Evolutionary conservation across 2,329 filamentous ascomycete genomes (phyloP).

Genomic region (Cordyceps cateniannulata): DNA sequence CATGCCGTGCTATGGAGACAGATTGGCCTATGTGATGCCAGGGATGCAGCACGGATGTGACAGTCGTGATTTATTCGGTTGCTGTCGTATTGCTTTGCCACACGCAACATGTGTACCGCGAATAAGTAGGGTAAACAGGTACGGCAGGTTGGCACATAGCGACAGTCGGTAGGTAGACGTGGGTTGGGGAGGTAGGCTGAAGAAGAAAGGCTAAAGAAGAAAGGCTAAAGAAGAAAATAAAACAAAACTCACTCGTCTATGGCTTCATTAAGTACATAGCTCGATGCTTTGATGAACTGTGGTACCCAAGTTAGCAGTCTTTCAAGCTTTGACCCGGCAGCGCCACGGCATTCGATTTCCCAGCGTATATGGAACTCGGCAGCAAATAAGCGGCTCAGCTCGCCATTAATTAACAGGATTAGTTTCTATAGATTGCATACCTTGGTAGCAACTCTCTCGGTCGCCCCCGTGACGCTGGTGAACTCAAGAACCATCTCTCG

Average conservation of each 20-base stretch:
- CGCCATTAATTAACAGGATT: neutral
- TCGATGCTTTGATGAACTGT: conserved; percentile 42
- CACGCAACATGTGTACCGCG: neutral
- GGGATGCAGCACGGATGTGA: neutral
- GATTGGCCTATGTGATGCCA: neutral
- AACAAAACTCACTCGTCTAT: conserved; percentile 49
- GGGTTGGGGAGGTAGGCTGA: too few relatives aligned
- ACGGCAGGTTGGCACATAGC: too few relatives aligned
- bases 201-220: too few relatives aligned
- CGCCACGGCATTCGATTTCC: neutral
- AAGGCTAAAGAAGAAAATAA: neutral
- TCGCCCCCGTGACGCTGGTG: conserved; percentile 35
- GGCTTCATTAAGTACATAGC: conserved; percentile 47
- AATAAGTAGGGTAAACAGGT: too few relatives aligned
- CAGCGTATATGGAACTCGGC: too few relatives aligned
- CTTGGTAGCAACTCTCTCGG: conserved; percentile 37
- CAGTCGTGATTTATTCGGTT: neutral
- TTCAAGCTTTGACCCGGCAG: neutral
- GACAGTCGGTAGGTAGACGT: too few relatives aligned
- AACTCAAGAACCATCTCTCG: conserved; percentile 37
- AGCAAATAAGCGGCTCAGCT: neutral
- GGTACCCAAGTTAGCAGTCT: conserved; percentile 2
- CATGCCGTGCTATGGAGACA: neutral
- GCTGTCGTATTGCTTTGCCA: neutral
- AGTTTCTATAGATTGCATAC: conserved; percentile 32